A percentile compares a stretch with the other conserved stretches of the same genome.
Conservation (phyloP, 805 yeast genomes). For the Candida glaebosa region DNA sequence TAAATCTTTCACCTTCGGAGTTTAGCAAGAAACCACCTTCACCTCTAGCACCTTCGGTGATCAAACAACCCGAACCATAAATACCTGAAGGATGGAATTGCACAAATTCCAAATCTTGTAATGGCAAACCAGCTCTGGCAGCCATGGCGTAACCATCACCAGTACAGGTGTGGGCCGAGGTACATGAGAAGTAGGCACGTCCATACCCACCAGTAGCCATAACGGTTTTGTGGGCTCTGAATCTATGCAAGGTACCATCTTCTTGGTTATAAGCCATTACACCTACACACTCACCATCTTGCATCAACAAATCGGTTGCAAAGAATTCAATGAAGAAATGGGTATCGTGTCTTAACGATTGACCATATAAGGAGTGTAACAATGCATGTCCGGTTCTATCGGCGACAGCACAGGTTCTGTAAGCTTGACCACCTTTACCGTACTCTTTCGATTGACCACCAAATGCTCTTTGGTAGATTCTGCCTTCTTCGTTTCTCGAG, state of each 20-base stretch:
- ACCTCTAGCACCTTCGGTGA: constrained; percentile 99
- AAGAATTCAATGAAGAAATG: constrained; percentile 97
- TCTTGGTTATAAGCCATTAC: constrained; percentile 97
- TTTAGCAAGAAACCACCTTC: constrained; percentile 98
- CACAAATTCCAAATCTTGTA: constrained; percentile 95
- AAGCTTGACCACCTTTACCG: constrained; percentile 99
- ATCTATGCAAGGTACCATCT: constrained; percentile 97
- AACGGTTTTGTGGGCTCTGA: constrained; percentile 93
- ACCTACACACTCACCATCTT: constrained; percentile 95
- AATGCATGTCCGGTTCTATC: constrained; percentile 99
- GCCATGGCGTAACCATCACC: constrained; percentile 99
- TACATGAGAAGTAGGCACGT: constrained; percentile 96
- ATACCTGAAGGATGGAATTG: constrained; percentile 99
- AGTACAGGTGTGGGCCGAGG: constrained; percentile 99
- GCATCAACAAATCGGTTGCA: constrained; percentile 90
- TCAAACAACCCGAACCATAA: constrained; percentile 97
- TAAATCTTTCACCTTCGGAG: constrained; percentile 98
- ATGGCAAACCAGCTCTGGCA: constrained; percentile 95
- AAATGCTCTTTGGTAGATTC: constrained; percentile 97
- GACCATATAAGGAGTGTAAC: constrained; percentile 93
- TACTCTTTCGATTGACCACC: constrained; percentile 96
- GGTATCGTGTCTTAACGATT: constrained; percentile 93
- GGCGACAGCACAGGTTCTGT: constrained; percentile 99
- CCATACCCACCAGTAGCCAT: constrained; percentile 99
- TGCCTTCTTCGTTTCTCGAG: constrained; percentile 94